Evolutionary conservation across 768 basidiomycete species (phyloP), one percentile per base, ranked within the genome.

Genomic region (Termitomyces sp.): DNA sequence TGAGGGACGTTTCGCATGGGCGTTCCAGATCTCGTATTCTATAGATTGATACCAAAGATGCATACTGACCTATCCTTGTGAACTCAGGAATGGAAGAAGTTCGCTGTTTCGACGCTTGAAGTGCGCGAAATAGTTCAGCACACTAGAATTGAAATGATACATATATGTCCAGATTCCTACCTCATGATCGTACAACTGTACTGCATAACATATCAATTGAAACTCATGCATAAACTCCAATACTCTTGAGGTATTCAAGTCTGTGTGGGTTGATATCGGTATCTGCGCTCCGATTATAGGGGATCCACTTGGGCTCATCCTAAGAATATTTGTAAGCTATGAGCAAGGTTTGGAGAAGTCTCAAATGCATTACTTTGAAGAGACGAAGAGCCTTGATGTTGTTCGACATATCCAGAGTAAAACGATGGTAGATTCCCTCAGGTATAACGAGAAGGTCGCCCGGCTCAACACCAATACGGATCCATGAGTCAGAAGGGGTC

Each of bases 261-360:
- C 92, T 75, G 70, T 78, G 78, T 5, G 75, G 74, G 65, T 91
- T 92, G 21, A 48, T 62, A 40, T 93, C 92, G 0, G 88, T 88
- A 21, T 74, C 75, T 0, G 63, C 54, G 44, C 77, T 73, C 19
- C 92, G 81, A 64, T 88, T 84, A 67, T 90, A 72, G 0, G 93
- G 88, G 0, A 81, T 75, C 93, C 94, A 97, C 68, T 92, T 94
- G 14, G 92, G 93, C 63, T 93, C 91, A 55, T 95, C 92, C 90
- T 95, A 66, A 32, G 32, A 19, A 19, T 41, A 28, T 50, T 53
- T 42, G 56, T 21, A 8, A 14, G n/a, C 1, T 50, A 3, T 26
- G 8, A 43, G 42, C 2, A 17, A 7, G 19, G n/a, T n/a, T n/a
- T 9, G 35, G 17, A 51, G 22, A n/a, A n/a, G n/a, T 38, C 2